Base-by-base conservation (phyloP, 805 yeast genomes). In the Starmerella sp. region DNA sequence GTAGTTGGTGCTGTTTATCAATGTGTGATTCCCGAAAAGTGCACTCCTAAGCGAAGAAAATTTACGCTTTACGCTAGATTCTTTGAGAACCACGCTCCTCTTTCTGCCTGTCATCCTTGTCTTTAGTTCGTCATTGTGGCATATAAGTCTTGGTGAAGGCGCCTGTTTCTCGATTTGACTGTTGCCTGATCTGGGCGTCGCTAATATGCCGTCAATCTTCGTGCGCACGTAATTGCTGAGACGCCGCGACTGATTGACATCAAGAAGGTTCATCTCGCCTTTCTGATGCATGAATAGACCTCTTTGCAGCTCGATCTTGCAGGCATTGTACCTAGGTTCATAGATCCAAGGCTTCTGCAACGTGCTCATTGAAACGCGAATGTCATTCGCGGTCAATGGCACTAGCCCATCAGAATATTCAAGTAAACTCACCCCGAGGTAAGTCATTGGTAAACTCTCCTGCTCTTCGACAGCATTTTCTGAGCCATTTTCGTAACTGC, bases 191-290 rank as follows among this genome's bases (percentile, higher is more conserved):
- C 11, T 32, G 35, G n/a, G 6, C 2, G 45, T 2, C 13, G 45
- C 15, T 17, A 42, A 9, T 10, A 28, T 10, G 5, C 4, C 32
- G 7, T 42, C 30, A 15, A 60, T 45, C 43, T 58, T 59, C 2
- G 13, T 22, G 28, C 55, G 57, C 14, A 63, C 65, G 39, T 63
- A 63, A 8, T 17, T 29, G 10, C 58, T 58, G 15, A 63, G 59
- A 4, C 60, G 49, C 34, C 32, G 48, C 6, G 58, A 42, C 36
- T 60, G 58, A 22, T 54, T 43, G 17, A n/a, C 36, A 37, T 63
- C 71, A 37, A 69, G 65, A 30, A 71, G 69, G 60, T 75, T 77
- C 79, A 83, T 78, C 65, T 82, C 88, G 2, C 82, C 75, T 62
- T 82, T 82, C 53, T 71, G 71, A 52, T 71, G 67, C 38, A 81